phyloP scores from a whole-genome alignment of 208 protist species.

The Herpetomonas tarakana region DNA sequence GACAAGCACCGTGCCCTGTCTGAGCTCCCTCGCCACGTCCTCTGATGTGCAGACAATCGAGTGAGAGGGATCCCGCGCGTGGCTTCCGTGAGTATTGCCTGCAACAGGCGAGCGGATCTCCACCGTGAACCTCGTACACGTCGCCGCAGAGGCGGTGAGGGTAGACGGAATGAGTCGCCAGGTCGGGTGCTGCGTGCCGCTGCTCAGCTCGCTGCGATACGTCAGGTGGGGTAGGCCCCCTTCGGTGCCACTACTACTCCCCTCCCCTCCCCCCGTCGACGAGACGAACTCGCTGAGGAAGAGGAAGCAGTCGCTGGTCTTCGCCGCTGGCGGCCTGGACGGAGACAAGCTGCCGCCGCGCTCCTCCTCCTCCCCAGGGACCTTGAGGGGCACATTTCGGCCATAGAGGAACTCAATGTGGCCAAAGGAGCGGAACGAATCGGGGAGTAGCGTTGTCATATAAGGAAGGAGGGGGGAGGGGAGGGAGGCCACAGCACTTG shows the following conservation, averaged over 20 bases:
- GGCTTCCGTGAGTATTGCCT: too few relatives aligned
- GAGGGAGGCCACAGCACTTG: too few relatives aligned
- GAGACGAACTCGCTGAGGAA: not conserved
- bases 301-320: too few relatives aligned
- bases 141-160: slow-evolving; percentile 1
- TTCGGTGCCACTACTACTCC: not conserved
- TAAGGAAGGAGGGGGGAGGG: too few relatives aligned
- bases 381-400: slow-evolving; percentile 20
- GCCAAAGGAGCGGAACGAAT: slow-evolving; percentile 33
- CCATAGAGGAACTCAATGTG: slow-evolving; percentile 37
- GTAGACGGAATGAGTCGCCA: slow-evolving; percentile 29
- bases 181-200: slow-evolving; percentile 34
- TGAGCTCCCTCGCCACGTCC: too few relatives aligned
- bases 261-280: not conserved
- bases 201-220: slow-evolving; percentile 37
- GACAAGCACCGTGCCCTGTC: slow-evolving; percentile 21
- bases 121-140: too few relatives aligned
- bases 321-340: too few relatives aligned
- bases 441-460: slow-evolving; percentile 21
- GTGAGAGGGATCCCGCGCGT: too few relatives aligned
- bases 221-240: slow-evolving; percentile 8
- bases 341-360: too few relatives aligned
- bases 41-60: too few relatives aligned
- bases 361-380: too few relatives aligned
- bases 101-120: too few relatives aligned